Evolutionary conservation across 352 stramenopile species (phyloP).

Genomic region (Globisporangium parvum): DNA sequence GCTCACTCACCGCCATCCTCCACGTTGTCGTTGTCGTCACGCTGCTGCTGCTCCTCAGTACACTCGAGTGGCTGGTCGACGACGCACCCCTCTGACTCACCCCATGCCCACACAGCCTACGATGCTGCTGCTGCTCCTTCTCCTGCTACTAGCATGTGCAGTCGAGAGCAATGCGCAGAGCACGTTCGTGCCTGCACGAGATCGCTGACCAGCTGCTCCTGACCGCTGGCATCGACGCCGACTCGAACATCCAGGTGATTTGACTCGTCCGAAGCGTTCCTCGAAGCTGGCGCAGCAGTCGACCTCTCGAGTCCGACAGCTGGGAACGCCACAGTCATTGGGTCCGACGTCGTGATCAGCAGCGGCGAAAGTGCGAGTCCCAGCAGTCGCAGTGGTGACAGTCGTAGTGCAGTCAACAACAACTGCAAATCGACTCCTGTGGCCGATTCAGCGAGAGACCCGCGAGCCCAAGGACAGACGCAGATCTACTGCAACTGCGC

Average conservation of each 20-base stretch:
- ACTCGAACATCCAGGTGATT: not conserved
- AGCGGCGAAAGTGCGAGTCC: not conserved
- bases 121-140: too few species aligned
- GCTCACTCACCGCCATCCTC: too few species aligned
- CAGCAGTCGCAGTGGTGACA: not conserved
- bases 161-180: not conserved
- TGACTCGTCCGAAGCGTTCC: not conserved
- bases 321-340: not conserved
- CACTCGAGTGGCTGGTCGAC: too few species aligned
- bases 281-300: not conserved
- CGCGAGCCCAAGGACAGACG: too few species aligned
- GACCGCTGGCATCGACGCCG: not conserved
- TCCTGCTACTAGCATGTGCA: too few species aligned
- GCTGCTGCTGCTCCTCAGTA: too few species aligned
- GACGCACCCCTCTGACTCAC: too few species aligned
- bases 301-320: not conserved
- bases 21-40: too few species aligned
- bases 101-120: too few species aligned
- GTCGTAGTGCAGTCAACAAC: not conserved
- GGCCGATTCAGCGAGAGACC: too few species aligned
- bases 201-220: not conserved
- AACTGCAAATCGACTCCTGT: too few species aligned
- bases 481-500: too few species aligned
- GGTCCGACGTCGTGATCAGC: not conserved
- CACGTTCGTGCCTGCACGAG: not conserved